Evolutionary conservation across 805 yeast genomes (phyloP), one percentile per base, ranked within the genome.

Genomic region (Pichia sporocuriosa): DNA sequence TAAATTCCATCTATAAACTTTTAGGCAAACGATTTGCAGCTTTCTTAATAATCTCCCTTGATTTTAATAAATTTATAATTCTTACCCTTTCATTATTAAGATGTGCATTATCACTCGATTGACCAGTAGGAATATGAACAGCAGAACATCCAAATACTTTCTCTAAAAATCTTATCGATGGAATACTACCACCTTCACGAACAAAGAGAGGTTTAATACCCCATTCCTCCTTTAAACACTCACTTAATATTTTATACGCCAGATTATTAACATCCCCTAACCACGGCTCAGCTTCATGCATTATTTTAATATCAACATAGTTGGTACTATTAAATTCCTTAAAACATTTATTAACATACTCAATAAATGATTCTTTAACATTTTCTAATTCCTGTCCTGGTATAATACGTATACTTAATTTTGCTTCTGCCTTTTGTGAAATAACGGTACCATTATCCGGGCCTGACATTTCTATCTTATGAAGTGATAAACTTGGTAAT

Each of bases 131-230:
- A 26, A 93, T 75, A 61, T 93, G 97, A 0, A 90, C 94, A 2
- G 96, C 97, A 21, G 86, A 85, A 3, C 97, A 96, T 39, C 71
- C 62, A 50, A 90, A 84, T 11, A 73, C 67, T 59, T 84, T 84
- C 54, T 90, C 98, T 49, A 90, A 64, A 46, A 82, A 83, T 48
- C 96, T 65, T 7, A 93, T 79, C 10, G 90, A 81, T 2, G 98
- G 97, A 58, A 90, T 88, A 0, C 97, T 86, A 0, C 98, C 98
- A 46, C 98, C 98, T 65, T 93, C 98, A 50, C 97, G 75, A 25
- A 93, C 85, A 46, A 79, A 81, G 32, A 90, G 65, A 2, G 97
- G 97, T 41, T 84, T 85, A 11, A 69, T 64, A 0, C 75, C 77
- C 98, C 98, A 90, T 42, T 79, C 84, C 4, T 66, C 59, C 32